Percentiles rank a stretch among this genome's conserved stretches.
Evolutionary conservation across 331 rosid species (phyloP).

Genomic region (Malus hybrid): DNA sequence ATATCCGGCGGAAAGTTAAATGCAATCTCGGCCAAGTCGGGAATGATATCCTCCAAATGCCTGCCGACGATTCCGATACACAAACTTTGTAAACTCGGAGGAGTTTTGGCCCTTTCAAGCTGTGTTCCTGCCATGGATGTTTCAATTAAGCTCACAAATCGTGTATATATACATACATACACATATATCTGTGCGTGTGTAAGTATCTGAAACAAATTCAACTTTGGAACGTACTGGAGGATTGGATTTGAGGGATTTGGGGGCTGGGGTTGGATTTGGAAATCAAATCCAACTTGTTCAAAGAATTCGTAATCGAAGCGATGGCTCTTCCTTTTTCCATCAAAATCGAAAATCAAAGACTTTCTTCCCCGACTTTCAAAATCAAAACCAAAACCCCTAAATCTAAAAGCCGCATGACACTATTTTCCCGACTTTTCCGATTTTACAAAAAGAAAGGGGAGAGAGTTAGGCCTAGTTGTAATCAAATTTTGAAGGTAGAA

Average conservation of each 20-base stretch:
- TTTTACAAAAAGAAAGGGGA: too few relatives aligned
- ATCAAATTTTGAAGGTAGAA: too few relatives aligned
- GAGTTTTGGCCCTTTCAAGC: slow-evolving; percentile 37
- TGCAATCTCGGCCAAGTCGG: slow-evolving; percentile 66
- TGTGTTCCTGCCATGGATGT: slow-evolving; percentile 30
- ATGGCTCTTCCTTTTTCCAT: slow-evolving; percentile 30
- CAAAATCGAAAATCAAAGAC: slow-evolving; percentile 6
- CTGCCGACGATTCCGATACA: slow-evolving; percentile 78
- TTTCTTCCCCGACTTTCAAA: too few relatives aligned
- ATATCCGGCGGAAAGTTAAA: slow-evolving; percentile 54
- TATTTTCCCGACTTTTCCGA: background rate
- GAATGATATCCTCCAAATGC: slow-evolving; percentile 73
- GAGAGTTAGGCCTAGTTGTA: too few relatives aligned
- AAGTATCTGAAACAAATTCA: background rate
- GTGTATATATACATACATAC: background rate
- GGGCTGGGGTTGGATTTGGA: slow-evolving; percentile 13
- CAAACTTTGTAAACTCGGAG: slow-evolving; percentile 61
- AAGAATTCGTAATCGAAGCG: slow-evolving; percentile 4
- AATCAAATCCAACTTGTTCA: slow-evolving; percentile 22
- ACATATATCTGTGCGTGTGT: background rate
- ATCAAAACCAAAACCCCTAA: too few relatives aligned
- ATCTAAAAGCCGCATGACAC: background rate
- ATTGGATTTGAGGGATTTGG: slow-evolving; percentile 1
- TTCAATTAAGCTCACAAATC: background rate
- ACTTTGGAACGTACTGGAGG: slow-evolving; percentile 4